Evolutionary conservation across 1,139 yeast genomes (phyloP).

Genomic region (Trichomonascaceae sp.): DNA sequence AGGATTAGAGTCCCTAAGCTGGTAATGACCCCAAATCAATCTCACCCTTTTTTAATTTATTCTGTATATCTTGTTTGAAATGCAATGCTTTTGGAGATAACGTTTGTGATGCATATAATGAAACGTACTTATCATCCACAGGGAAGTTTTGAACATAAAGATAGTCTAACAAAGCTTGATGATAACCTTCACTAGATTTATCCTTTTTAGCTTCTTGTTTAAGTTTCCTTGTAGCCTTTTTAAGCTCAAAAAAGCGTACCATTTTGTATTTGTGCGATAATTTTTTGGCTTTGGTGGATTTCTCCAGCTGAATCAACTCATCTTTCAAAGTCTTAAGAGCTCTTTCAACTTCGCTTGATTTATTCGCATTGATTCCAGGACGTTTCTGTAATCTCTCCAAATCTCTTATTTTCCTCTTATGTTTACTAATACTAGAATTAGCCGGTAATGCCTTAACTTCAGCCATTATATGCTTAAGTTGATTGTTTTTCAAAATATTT

Average conservation of each 20-base stretch:
- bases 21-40: constrained; percentile 5
- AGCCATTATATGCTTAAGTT: background rate
- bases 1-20: constrained; percentile 31
- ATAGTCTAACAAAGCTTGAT: constrained; percentile 61
- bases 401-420: constrained; percentile 84
- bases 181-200: constrained; percentile 37
- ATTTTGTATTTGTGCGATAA: constrained; percentile 81
- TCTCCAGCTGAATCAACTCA: constrained; percentile 55
- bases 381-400: constrained; percentile 56
- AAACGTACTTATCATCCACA: constrained; percentile 68
- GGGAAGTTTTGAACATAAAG: constrained; percentile 80
- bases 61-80: constrained; percentile 20
- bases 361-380: constrained; percentile 57
- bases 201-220: constrained; percentile 46
- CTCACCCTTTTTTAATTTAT: constrained; percentile 20
- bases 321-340: constrained; percentile 66
- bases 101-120: constrained; percentile 46
- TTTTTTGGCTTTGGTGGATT: constrained; percentile 47
- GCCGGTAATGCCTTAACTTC: constrained; percentile 5
- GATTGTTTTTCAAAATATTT: background rate
- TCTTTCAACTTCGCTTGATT: constrained; percentile 77
- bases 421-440: constrained; percentile 22
- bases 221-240: constrained; percentile 75
- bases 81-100: constrained; percentile 21
- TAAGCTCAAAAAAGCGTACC: constrained; percentile 87